Evolutionary conservation across 1,139 yeast genomes (phyloP), one percentile per base, ranked within the genome.

Genomic region (Pichia sp.): DNA sequence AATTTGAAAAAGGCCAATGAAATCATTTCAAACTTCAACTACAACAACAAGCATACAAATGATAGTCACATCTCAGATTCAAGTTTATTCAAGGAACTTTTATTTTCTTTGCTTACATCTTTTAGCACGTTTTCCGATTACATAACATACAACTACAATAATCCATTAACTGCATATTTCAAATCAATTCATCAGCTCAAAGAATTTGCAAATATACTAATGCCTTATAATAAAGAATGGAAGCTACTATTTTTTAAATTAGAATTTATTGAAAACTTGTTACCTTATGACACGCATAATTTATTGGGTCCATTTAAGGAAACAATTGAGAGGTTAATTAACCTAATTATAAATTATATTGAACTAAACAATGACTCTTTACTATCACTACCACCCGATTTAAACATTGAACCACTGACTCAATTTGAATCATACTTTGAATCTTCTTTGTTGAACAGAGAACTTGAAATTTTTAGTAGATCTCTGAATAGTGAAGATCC

Each of bases 321-420:
- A 3, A 5, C 24, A 15, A 36, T 45, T 26, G 42, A 36, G 1
- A 36, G 20, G 11, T 23, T 43, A 13, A 36, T 26, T 20, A 6
- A 20, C 8, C 37, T 48, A 16, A 45, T 48, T 4, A 29, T 45
- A 18, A 37, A 48, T 35, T 44, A 22, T 9, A 18, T 40, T 12
- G 42, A 46, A 34, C 23, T 27, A 16, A 35, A 44, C 29, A 39
- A 42, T 29, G 49, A 46, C 37, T 15, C 11, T 7, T 25, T 47
- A 8, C 13, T 40, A 36, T 42, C 46, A 7, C 34, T 41, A 18
- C 35, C 50, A 24, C 12, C 35, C 1, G 29, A 43, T 3, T 15
- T 43, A 27, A 26, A 44, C 7, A 22, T 45, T 4, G 44, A 44
- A 20, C 25, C 30, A 20, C 18, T 36, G n/a, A 20, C 27, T 11